phyloP scores from a whole-genome alignment of 2,329 filamentous ascomycete genomes.

The Tolypocladium tropicale region DNA sequence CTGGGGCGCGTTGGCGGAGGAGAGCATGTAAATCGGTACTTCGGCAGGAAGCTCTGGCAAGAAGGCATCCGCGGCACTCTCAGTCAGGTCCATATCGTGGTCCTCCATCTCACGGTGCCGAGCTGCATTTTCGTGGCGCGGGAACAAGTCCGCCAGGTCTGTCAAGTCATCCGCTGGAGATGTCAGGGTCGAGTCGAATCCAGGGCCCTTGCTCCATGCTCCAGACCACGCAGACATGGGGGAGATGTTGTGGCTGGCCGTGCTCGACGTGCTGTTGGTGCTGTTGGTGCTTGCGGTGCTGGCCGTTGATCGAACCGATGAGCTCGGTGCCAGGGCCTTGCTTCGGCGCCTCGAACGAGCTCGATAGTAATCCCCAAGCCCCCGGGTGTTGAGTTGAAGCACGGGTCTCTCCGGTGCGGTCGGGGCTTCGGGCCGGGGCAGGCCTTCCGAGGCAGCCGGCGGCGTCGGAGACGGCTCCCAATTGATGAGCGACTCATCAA shows the following conservation, averaged over 20 bases:
- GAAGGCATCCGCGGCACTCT: conserved; percentile 13
- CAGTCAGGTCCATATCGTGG: conserved; percentile 4
- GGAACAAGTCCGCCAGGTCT: conserved; percentile 21
- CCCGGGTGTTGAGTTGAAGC: conserved; percentile 28
- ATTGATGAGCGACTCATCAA: conserved; percentile 13
- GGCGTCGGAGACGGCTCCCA: conserved; percentile 13
- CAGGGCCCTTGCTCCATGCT: conserved; percentile 28
- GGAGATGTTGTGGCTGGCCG: conserved; percentile 32
- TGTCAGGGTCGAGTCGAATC: conserved; percentile 31
- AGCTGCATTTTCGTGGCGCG: conserved; percentile 11
- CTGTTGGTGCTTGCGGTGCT: conserved; percentile 27
- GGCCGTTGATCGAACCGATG: conserved; percentile 35
- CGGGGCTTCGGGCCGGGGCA: conserved; percentile 9
- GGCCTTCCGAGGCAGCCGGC: conserved; percentile 14
- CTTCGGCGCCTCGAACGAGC: conserved; percentile 21
- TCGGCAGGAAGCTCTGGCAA: conserved; percentile 34
- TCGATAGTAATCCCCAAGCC: conserved; percentile 19
- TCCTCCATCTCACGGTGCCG: conserved; percentile 12
- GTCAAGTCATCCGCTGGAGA: conserved; percentile 33
- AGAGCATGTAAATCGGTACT: conserved; percentile 16
- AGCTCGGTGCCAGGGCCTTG: conserved; percentile 35
- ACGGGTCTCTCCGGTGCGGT: conserved; percentile 18
- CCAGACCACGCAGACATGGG: conserved; percentile 33
- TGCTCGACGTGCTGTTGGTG: conserved; percentile 23
- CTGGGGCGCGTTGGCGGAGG: not conserved